phyloP scores from a whole-genome alignment of 371 early-diverging fungal genomes.

The Paraphysoderma sedebokerense region DNA sequence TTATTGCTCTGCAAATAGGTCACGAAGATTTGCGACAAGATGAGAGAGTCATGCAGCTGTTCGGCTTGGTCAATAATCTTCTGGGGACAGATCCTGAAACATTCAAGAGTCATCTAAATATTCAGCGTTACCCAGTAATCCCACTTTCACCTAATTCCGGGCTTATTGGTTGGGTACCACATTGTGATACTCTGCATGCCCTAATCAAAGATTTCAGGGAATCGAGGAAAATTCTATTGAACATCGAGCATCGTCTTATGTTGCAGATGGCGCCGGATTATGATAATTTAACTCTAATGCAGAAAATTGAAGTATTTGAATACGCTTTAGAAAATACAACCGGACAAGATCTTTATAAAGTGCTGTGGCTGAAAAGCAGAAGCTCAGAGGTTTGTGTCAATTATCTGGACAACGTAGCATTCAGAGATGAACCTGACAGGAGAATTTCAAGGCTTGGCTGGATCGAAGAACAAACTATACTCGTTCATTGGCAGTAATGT shows the following conservation, averaged over 20 bases:
- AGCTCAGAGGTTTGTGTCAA: slow-evolving; percentile 57
- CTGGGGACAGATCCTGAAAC: slow-evolving; percentile 77
- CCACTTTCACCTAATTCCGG: slow-evolving; percentile 96
- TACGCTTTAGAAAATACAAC: slow-evolving; percentile 84
- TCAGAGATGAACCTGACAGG: not conserved
- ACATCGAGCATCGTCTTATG: slow-evolving; percentile 89
- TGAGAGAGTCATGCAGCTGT: slow-evolving; percentile 97
- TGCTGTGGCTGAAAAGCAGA: slow-evolving; percentile 88
- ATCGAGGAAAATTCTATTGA: slow-evolving; percentile 65
- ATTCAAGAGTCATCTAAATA: slow-evolving; percentile 78
- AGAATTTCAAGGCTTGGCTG: too few species aligned
- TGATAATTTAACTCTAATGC: slow-evolving; percentile 73
- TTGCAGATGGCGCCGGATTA: slow-evolving; percentile 89
- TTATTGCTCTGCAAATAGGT: slow-evolving; percentile 9
- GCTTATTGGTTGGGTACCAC: slow-evolving; percentile 90
- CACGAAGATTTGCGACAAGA: slow-evolving; percentile 97
- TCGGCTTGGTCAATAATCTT: slow-evolving; percentile 89
- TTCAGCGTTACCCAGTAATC: slow-evolving; percentile 82
- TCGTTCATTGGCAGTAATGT: slow-evolving; percentile 90
- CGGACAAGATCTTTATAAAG: slow-evolving; percentile 88
- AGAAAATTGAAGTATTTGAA: slow-evolving; percentile 95
- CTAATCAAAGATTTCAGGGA: slow-evolving; percentile 54
- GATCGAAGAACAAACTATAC: slow-evolving; percentile 93
- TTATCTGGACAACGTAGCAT: not conserved
- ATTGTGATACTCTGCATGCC: slow-evolving; percentile 84